These are phyloP conservation scores for Mycena leptocephala DNA, from an alignment of 768 basidiomycete genomes.

Conservation along the genomic window DNA sequence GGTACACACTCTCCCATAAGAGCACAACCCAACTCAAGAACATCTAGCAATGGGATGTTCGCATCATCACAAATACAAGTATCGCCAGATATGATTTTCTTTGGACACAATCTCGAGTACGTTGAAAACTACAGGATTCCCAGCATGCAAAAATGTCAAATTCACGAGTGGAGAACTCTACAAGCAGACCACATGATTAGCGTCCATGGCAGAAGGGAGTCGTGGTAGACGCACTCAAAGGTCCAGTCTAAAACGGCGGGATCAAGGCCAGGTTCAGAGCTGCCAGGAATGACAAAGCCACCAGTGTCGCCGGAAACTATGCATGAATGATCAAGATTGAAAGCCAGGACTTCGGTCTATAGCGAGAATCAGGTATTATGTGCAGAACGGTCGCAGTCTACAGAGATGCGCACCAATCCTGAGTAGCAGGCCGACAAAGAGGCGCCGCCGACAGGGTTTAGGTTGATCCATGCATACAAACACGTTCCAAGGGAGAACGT, in stretches of 20 bases:
- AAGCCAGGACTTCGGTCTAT: background rate
- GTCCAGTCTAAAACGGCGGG: background rate
- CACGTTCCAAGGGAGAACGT: slow-evolving; percentile 18
- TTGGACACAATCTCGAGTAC: too few species aligned
- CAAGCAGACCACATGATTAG: background rate
- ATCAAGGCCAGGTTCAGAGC: background rate
- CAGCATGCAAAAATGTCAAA: background rate
- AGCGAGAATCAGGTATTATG: background rate
- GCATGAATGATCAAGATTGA: background rate
- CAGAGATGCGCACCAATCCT: background rate
- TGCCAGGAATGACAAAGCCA: background rate
- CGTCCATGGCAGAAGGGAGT: background rate
- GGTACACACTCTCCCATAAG: too few species aligned
- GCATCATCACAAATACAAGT: too few species aligned
- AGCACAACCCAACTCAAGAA: too few species aligned
- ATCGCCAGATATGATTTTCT: too few species aligned
- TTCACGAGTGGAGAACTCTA: slow-evolving; percentile 6
- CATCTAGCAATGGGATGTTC: too few species aligned
- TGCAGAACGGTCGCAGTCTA: background rate
- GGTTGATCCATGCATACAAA: slow-evolving; percentile 21
- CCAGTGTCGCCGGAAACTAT: background rate
- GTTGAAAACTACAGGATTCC: background rate
- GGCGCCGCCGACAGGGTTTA: slow-evolving; percentile 2
- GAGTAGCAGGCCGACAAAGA: background rate
- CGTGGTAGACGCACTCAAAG: background rate